Percentiles rank a stretch among this genome's conserved stretches.
phyloP scores from a whole-genome alignment of 129 eudicot species.

The Centella asiatica region DNA sequence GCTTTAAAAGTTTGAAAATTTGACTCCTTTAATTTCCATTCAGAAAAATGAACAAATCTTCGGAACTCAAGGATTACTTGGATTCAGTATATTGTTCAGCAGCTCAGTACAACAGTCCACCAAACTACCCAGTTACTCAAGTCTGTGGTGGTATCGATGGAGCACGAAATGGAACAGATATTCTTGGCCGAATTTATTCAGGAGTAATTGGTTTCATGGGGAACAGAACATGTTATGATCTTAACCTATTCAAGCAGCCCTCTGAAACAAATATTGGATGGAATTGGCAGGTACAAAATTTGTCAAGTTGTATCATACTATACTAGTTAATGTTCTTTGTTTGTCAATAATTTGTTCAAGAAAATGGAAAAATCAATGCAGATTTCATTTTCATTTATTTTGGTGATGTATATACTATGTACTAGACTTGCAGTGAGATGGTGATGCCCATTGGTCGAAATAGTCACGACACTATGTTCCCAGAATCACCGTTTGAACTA shows the following conservation, averaged over 20 bases:
- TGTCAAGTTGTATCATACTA: too few species aligned
- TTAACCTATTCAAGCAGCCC: not conserved
- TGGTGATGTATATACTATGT: too few species aligned
- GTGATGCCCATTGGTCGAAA: slow-evolving; percentile 55
- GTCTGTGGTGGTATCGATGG: slow-evolving; percentile 57
- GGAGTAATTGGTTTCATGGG: slow-evolving; percentile 35
- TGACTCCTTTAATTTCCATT: not conserved
- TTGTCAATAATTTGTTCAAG: too few species aligned
- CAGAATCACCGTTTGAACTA: slow-evolving; percentile 25
- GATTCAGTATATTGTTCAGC: slow-evolving; percentile 30
- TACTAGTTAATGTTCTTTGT: too few species aligned
- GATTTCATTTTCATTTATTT: too few species aligned
- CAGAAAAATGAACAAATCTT: slow-evolving; percentile 31
- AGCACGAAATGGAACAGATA: slow-evolving; percentile 35
- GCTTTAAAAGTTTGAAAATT: not conserved
- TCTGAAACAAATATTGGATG: slow-evolving; percentile 38
- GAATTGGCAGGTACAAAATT: slow-evolving; percentile 52
- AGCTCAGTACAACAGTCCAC: slow-evolving; percentile 58
- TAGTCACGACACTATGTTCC: slow-evolving; percentile 53
- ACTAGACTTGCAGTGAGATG: slow-evolving; percentile 76
- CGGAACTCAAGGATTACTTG: slow-evolving; percentile 36
- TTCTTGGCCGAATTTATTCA: slow-evolving; percentile 44
- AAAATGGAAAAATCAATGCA: too few species aligned
- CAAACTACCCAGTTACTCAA: slow-evolving; percentile 33
- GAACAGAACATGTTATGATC: slow-evolving; percentile 23